Evolutionary conservation across 2,329 filamentous ascomycete species (phyloP).

Genomic region (Cytospora piceae): DNA sequence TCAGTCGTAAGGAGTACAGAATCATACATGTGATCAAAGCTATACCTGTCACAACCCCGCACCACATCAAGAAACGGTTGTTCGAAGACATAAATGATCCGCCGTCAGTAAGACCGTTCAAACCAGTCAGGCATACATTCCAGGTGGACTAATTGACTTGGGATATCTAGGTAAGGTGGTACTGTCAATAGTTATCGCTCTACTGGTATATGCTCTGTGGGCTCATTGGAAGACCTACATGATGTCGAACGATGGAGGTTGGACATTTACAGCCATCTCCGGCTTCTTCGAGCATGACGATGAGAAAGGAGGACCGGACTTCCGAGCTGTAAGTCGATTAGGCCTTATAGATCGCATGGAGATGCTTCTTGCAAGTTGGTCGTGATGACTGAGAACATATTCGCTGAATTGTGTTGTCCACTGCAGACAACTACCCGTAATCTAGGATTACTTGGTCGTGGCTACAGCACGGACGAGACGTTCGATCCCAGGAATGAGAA

Average conservation of each 20-base stretch:
- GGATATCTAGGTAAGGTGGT: not conserved
- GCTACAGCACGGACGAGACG: not conserved
- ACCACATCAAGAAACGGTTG: too few relatives aligned
- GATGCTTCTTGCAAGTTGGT: not conserved
- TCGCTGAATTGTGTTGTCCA: not conserved
- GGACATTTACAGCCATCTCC: not conserved
- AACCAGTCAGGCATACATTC: too few relatives aligned
- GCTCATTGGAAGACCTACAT: not conserved
- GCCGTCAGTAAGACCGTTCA: too few relatives aligned
- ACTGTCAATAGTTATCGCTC: not conserved
- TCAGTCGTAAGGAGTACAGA: too few relatives aligned
- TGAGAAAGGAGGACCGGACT: conserved; percentile 7
- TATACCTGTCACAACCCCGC: too few relatives aligned
- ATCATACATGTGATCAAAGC: too few relatives aligned
- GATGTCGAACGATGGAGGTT: not conserved
- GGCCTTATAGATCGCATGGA: too few relatives aligned
- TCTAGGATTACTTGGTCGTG: not conserved
- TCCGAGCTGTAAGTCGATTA: conserved; percentile 5
- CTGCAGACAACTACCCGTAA: not conserved
- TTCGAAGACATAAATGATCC: too few relatives aligned
- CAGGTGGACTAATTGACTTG: too few relatives aligned
- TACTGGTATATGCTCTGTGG: not conserved
- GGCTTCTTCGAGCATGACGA: conserved; percentile 15
- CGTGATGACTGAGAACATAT: not conserved
- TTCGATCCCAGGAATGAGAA: not conserved